A percentile compares a stretch with the other conserved stretches of the same genome.
phyloP scores from a whole-genome alignment of 2,329 filamentous ascomycete genomes.

The Penicillium sp. region DNA sequence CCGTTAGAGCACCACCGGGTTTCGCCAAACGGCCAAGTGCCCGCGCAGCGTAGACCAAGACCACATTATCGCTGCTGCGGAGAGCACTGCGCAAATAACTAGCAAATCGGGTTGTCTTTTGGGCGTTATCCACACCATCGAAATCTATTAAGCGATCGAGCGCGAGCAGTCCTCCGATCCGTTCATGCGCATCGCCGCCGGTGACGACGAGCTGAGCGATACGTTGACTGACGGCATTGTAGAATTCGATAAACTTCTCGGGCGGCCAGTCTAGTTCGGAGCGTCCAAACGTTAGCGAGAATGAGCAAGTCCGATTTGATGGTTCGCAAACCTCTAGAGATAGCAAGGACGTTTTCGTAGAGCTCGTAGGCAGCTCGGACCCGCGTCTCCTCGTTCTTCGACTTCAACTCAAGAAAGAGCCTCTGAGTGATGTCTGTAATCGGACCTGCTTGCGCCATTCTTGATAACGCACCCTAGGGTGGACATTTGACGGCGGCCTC shows the following conservation, averaged over 20 bases:
- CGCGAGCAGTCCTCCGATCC: constrained; percentile 88
- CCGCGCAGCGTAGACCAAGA: constrained; percentile 87
- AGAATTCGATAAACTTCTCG: constrained; percentile 76
- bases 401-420: constrained; percentile 62
- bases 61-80: constrained; percentile 85
- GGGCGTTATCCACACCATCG: constrained; percentile 88
- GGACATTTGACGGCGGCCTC: constrained; percentile 46
- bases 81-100: constrained; percentile 87
- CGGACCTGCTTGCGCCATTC: constrained; percentile 53
- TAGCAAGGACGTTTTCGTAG: constrained; percentile 50
- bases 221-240: constrained; percentile 67
- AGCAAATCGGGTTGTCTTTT: constrained; percentile 93
- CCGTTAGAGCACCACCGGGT: constrained; percentile 90
- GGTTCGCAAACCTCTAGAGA: constrained; percentile 48
- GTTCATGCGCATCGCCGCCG: constrained; percentile 83
- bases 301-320: not conserved
- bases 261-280: constrained; percentile 69
- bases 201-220: constrained; percentile 79
- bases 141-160: constrained; percentile 94
- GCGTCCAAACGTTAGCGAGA: constrained; percentile 20
- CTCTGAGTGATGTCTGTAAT: constrained; percentile 58
- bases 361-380: constrained; percentile 56
- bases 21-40: constrained; percentile 89
- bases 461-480: constrained; percentile 43
- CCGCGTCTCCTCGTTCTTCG: constrained; percentile 57